Percentiles rank a stretch among this genome's conserved stretches.
Conservation (phyloP, 2,329 filamentous ascomycete genomes). For the Diatrype stigma region DNA sequence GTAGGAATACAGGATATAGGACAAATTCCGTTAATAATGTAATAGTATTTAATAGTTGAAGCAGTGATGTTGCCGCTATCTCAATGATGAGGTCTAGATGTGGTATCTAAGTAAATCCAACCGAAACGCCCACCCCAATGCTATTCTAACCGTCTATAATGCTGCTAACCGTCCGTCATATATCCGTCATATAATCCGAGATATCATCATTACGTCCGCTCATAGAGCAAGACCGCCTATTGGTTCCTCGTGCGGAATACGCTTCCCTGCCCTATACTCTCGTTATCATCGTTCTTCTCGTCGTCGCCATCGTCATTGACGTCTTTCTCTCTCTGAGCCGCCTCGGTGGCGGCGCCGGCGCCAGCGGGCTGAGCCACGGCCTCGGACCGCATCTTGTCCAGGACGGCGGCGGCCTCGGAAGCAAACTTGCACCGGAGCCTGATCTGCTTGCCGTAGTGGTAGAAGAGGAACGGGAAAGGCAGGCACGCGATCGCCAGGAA, state of each 20-base stretch:
- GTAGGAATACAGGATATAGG: no score
- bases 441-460: conserved; percentile 63
- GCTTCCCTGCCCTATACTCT: neutral
- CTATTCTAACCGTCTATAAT: no score
- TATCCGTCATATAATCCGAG: no score
- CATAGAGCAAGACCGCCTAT: neutral
- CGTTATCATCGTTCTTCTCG: neutral
- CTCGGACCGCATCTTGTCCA: neutral
- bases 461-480: conserved; percentile 73
- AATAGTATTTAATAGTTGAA: no score
- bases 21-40: no score
- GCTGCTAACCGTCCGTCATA: no score
- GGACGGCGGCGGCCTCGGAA: conserved; percentile 52
- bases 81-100: no score
- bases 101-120: no score
- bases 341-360: neutral
- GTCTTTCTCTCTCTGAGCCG: neutral
- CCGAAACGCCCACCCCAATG: no score
- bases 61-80: no score
- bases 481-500: conserved; percentile 70
- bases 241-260: neutral
- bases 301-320: neutral
- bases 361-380: neutral
- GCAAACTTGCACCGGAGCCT: conserved; percentile 67
- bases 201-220: no score